Base-by-base conservation (phyloP, 306 rosid species). In the Acacia acuminata region DNA sequence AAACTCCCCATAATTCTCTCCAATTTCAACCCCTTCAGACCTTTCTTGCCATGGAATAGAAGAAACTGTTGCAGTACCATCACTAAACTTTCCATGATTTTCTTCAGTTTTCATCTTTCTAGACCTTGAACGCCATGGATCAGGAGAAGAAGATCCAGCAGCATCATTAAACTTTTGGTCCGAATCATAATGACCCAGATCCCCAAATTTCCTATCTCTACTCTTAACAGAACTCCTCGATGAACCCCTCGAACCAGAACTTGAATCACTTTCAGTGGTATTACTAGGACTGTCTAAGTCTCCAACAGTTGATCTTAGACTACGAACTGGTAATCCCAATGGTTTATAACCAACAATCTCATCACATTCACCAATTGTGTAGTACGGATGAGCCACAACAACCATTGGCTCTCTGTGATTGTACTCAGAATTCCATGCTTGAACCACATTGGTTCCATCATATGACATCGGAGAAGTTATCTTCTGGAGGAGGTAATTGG, bases 311-410 rank as follows among this genome's bases (percentile, higher is more conserved):
- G 90, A 85, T 61, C 85, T 92, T 73, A 94, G 84, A 85, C 98
- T 96, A 75, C 99, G 83, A 81, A 96, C 84, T 1, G 98, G 99
- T 77, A 96, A 81, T 36, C 98, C 97, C 10, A 96, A 79, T 15
- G 97, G 94, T 63, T 87, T 85, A 79, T 89, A 60, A 73, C 83
- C 91, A 71, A 75, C 88, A 40, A 79, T 77, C 73, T 86, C 87
- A 65, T 81, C 88, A 79, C 65, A 80, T 76, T 85, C 90, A 45
- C 85, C 89, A 79, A 77, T 8, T 8, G 71, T 78, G 65, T 72
- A 83, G 55, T 88, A 86, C 34, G 92, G 93, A 75, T 91, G 91
- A 83, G 97, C 90, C 61, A 91, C 83, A 53, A 90, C 86, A 38
- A 87, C 89, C 83, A 87, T 77, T 38, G 97, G 83, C 82, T 89